Evolutionary conservation across 495 filamentous ascomycete species (phyloP).

Genomic region (Lasiosphaeria hispida): DNA sequence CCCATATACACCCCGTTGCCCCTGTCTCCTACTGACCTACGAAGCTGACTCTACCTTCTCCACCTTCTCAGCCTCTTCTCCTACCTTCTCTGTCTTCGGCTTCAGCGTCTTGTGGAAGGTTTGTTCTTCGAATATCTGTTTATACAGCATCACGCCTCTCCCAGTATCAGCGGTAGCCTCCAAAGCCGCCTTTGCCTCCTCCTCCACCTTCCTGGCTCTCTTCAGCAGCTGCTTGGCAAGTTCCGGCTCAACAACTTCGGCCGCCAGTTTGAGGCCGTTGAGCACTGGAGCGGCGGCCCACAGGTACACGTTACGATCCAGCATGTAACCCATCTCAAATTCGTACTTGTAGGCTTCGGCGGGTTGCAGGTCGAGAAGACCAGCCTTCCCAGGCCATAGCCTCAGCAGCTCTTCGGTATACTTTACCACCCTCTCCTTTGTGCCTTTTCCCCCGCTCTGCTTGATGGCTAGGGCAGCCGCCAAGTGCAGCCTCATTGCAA

Average conservation of each 20-base stretch:
- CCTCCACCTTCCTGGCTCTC: slow-evolving; percentile 26
- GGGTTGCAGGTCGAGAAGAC: slow-evolving; percentile 34
- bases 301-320: slow-evolving; percentile 24
- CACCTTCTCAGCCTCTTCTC: slow-evolving; percentile 23
- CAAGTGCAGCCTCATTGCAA: slow-evolving; percentile 39
- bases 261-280: slow-evolving; percentile 40
- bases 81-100: slow-evolving; percentile 25
- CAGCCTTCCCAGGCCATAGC: slow-evolving; percentile 36
- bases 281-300: slow-evolving; percentile 32
- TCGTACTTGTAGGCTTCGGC: slow-evolving; percentile 17
- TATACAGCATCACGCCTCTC: slow-evolving; percentile 22
- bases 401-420: slow-evolving; percentile 35
- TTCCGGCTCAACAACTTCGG: slow-evolving; percentile 33
- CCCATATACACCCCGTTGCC: no score
- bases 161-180: not conserved
- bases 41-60: not conserved
- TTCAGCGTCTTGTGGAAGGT: not conserved
- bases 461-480: slow-evolving; percentile 32
- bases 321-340: slow-evolving; percentile 28
- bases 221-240: slow-evolving; percentile 32
- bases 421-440: slow-evolving; percentile 27
- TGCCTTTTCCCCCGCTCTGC: slow-evolving; percentile 25
- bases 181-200: slow-evolving; percentile 26
- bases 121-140: slow-evolving; percentile 20
- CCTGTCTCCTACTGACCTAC: no score